Percentiles rank a stretch among this genome's conserved stretches.
phyloP scores from a whole-genome alignment of 345 rosid genomes.

The Chamaenerion angustifolium region DNA sequence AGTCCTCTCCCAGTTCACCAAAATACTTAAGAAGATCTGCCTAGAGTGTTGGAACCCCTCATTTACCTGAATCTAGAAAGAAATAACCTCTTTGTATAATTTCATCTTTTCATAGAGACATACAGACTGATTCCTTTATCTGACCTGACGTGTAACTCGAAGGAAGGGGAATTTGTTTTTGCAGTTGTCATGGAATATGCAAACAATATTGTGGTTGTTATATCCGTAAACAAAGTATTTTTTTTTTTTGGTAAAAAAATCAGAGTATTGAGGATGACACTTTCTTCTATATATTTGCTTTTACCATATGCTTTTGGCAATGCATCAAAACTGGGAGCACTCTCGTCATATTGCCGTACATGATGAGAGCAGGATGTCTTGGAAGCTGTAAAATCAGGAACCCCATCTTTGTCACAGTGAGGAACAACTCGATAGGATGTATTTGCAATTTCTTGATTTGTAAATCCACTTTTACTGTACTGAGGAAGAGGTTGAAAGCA shows the following conservation, averaged over 20 bases:
- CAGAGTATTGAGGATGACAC: conserved; percentile 3
- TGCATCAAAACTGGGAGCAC: not conserved
- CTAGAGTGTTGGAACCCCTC: too few species aligned
- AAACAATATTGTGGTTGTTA: conserved; percentile 7
- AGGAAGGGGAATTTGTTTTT: conserved; percentile 31
- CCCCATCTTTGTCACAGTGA: not conserved
- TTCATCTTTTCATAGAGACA: too few species aligned
- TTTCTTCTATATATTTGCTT: conserved; percentile 14
- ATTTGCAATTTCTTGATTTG: too few species aligned
- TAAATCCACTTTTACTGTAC: not conserved
- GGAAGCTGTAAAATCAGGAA: not conserved
- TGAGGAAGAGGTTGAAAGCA: conserved; percentile 1
- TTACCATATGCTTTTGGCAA: conserved; percentile 1
- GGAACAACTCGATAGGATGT: too few species aligned
- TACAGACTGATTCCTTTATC: conserved; percentile 68
- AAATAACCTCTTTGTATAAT: too few species aligned
- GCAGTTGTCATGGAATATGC: conserved; percentile 10
- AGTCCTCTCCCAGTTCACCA: too few species aligned
- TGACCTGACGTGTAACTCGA: conserved; percentile 57
- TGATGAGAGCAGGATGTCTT: too few species aligned
- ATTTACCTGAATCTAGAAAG: too few species aligned
- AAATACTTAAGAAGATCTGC: too few species aligned
- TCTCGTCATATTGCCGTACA: not conserved
- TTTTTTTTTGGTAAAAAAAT: too few species aligned
- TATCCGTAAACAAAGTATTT: conserved; percentile 13